phyloP scores from a whole-genome alignment of 2,329 filamentous ascomycete genomes.

The Pseudogymnoascus sp. region DNA sequence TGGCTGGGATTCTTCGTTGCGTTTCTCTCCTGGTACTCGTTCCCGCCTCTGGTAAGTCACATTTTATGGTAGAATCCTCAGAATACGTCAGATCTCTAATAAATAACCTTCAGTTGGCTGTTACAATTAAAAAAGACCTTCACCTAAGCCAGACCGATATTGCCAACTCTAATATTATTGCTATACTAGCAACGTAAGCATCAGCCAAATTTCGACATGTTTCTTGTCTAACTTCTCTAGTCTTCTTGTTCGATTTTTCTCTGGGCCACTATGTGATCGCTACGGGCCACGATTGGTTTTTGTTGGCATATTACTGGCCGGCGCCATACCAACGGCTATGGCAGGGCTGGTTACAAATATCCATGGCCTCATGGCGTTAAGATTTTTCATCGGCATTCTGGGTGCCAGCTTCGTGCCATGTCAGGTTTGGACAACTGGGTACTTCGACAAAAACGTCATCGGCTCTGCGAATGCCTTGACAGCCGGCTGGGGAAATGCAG shows the following conservation, averaged over 20 bases:
- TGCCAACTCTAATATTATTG: slow-evolving; percentile 85
- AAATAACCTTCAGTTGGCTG: slow-evolving; percentile 32
- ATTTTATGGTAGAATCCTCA: background rate
- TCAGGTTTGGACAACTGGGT: slow-evolving; percentile 87
- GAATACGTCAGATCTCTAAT: background rate
- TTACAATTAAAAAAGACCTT: slow-evolving; percentile 74
- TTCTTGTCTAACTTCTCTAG: background rate
- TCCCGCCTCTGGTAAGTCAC: slow-evolving; percentile 36
- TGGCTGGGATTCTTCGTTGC: slow-evolving; percentile 81
- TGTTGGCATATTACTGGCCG: slow-evolving; percentile 65
- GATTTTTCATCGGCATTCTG: slow-evolving; percentile 76
- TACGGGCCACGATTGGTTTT: slow-evolving; percentile 78
- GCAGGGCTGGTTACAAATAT: slow-evolving; percentile 67
- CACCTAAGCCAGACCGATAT: slow-evolving; percentile 62
- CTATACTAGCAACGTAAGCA: slow-evolving; percentile 56
- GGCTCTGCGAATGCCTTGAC: slow-evolving; percentile 82
- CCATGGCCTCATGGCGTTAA: slow-evolving; percentile 58
- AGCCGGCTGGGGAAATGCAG: slow-evolving; percentile 78
- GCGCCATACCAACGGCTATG: slow-evolving; percentile 72
- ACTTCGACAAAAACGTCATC: slow-evolving; percentile 88
- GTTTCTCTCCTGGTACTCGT: slow-evolving; percentile 88
- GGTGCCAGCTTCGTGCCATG: slow-evolving; percentile 76
- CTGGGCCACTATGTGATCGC: slow-evolving; percentile 77
- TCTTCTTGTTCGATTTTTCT: slow-evolving; percentile 65
- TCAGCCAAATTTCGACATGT: background rate